Evolutionary conservation across 2,329 filamentous ascomycete species (phyloP), one percentile per base, ranked within the genome.

Genomic region (Fusarium pseudocircinatum): DNA sequence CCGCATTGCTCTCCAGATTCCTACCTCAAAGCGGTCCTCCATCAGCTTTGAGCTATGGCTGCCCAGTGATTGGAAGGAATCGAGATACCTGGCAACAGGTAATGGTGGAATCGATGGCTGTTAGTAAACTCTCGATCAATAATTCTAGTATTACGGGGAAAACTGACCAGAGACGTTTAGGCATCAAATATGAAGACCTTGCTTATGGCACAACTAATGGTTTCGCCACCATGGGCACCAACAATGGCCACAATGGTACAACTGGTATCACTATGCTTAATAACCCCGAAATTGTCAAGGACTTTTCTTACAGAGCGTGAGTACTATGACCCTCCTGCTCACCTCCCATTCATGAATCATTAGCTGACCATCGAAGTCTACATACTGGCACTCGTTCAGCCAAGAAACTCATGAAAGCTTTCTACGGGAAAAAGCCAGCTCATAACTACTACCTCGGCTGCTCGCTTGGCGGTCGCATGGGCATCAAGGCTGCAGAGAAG

Each of bases 391-490:
- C 67, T 18, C 7, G 9, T 2, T 54, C 34, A 0, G 71, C 63
- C 0, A 72, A 72, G 30, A 64, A 43, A 20, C 43, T 72, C 2
- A 60, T 73, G 2, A 44, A 67, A 26, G n/a, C 54, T 1, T 89
- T 87, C 78, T 91, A 90, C 73, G 79, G 79, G 4, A 67, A 63
- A 7, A 8, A 34, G 0, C 77, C 82, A 1, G 77, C 79, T 1
- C 86, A 85, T 59, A 85, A 84, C 2, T 91, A 91, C 78, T 91
- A 86, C 68, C 75, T 86, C 6, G 89, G 89, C 13, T 91, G 89
- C 75, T 90, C 88, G 0, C 86, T 87, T 0, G 90, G 90, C 12
- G 89, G 90, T 2, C 83, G 89, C 1, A 87, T 91, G 80, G 89
- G 88, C 7, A 80, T 89, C 39, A 87, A 87, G 60, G 84, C 85